A percentile compares a stretch with the other conserved stretches of the same genome.
Conservation (phyloP, 2,329 filamentous ascomycete genomes). For the Penicillium sp. region DNA sequence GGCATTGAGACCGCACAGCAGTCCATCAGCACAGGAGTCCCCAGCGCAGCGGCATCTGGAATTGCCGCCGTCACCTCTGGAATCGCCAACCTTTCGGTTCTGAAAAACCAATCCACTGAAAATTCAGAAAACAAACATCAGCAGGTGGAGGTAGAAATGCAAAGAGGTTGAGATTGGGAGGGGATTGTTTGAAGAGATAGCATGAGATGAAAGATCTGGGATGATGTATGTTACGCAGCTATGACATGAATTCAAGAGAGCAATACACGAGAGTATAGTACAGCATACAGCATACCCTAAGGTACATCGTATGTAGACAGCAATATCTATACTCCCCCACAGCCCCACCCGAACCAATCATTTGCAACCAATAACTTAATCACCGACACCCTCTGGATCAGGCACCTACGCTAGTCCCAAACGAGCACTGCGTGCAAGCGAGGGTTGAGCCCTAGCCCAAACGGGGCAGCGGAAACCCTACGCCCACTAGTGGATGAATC, state of each 20-base stretch:
- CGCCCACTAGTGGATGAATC: constrained; percentile 45
- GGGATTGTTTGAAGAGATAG: background rate
- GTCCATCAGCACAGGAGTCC: constrained; percentile 51
- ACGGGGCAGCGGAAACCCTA: constrained; percentile 39
- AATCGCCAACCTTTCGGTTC: constrained; percentile 50
- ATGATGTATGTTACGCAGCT: background rate
- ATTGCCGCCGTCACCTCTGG: constrained; percentile 51
- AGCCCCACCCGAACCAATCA: background rate
- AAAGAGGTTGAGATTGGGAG: constrained; percentile 34
- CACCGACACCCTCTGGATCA: constrained; percentile 9
- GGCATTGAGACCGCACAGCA: constrained; percentile 64
- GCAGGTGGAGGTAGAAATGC: constrained; percentile 57
- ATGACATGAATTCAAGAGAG: background rate
- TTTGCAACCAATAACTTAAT: background rate
- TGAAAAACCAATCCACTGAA: constrained; percentile 35
- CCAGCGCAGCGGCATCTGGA: constrained; percentile 36
- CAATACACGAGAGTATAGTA: background rate
- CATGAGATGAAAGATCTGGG: background rate
- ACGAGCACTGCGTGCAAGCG: constrained; percentile 32
- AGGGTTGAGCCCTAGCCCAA: constrained; percentile 47
- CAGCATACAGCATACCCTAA: no score
- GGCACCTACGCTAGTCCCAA: constrained; percentile 18
- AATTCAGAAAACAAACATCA: constrained; percentile 29
- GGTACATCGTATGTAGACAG: no score
- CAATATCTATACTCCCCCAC: no score